Evolutionary conservation across 768 basidiomycete species (phyloP).

Genomic region (Amyloporia xantha): DNA sequence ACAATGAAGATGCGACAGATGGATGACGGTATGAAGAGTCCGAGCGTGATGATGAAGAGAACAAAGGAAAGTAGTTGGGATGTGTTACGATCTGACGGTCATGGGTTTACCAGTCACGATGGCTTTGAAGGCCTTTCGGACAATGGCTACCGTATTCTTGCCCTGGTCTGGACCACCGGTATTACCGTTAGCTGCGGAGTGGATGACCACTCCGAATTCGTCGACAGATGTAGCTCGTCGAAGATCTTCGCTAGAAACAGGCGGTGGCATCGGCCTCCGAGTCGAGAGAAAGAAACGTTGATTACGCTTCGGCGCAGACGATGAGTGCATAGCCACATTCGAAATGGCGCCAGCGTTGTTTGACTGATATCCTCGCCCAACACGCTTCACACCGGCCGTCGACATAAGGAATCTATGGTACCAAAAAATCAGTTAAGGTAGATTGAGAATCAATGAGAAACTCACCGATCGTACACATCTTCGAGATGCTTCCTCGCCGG

Average conservation of each 20-base stretch:
- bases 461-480: slow-evolving; percentile 64
- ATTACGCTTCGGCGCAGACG: slow-evolving; percentile 28
- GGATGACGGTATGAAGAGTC: slow-evolving; percentile 1
- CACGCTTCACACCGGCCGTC: slow-evolving; percentile 70
- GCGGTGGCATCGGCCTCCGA: slow-evolving; percentile 59
- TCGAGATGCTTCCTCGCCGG: slow-evolving; percentile 54
- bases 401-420: slow-evolving; percentile 58
- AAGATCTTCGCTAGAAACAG: slow-evolving; percentile 63
- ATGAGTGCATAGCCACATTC: slow-evolving; percentile 23
- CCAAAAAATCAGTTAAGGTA: neutral
- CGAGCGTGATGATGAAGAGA: slow-evolving; percentile 4
- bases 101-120: slow-evolving; percentile 55
- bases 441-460: neutral
- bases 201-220: slow-evolving; percentile 51
- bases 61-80: slow-evolving; percentile 1
- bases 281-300: slow-evolving; percentile 38
- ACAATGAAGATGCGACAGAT: slow-evolving; percentile 7
- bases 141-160: slow-evolving; percentile 45
- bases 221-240: slow-evolving; percentile 47
- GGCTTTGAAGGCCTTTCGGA: slow-evolving; percentile 70
- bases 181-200: slow-evolving; percentile 17
- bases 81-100: slow-evolving; percentile 4
- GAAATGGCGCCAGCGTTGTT: slow-evolving; percentile 42
- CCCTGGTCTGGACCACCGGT: slow-evolving; percentile 35
- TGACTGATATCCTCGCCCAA: slow-evolving; percentile 79